A percentile compares a stretch with the other conserved stretches of the same genome.
Conservation (phyloP, 2,329 filamentous ascomycete genomes). For the Paecilomyces variotii region DNA sequence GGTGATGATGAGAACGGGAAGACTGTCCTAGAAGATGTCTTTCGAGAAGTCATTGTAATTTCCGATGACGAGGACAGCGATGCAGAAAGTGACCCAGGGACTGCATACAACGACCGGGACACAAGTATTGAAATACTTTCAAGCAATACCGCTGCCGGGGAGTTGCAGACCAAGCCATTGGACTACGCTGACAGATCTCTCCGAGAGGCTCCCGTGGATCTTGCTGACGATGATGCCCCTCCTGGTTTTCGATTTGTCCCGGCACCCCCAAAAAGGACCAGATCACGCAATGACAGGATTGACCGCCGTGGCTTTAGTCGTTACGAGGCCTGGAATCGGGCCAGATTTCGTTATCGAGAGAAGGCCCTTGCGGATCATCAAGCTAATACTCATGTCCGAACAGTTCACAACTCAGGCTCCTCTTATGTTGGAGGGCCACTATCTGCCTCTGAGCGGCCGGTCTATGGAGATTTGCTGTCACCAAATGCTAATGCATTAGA, state of each 20-base stretch:
- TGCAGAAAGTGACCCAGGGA: conserved; percentile 27
- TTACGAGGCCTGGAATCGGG: conserved; percentile 41
- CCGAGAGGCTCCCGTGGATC: conserved; percentile 16
- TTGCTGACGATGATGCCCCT: conserved; percentile 28
- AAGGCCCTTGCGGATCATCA: conserved; percentile 4
- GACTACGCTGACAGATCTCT: conserved; percentile 14
- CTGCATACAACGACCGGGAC: conserved; percentile 21
- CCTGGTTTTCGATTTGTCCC: conserved; percentile 30
- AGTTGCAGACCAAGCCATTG: conserved; percentile 24
- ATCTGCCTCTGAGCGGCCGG: conserved; percentile 10
- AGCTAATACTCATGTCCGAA: not conserved
- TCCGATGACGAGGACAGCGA: conserved; percentile 52
- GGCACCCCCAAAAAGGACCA: conserved; percentile 15
- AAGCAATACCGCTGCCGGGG: conserved; percentile 26
- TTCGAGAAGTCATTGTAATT: conserved; percentile 57
- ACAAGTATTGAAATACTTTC: conserved; percentile 37
- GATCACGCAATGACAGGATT: conserved; percentile 21
- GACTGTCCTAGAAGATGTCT: conserved; percentile 52
- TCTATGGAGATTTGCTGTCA: conserved; percentile 8
- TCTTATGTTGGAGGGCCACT: not conserved
- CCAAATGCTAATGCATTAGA: conserved; percentile 15
- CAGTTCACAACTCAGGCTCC: not conserved
- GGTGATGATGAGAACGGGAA: conserved; percentile 49
- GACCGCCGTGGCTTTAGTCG: conserved; percentile 39
- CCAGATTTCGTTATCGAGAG: conserved; percentile 32